Evolutionary conservation across 371 early-diverging fungal genomes (phyloP), one percentile per base, ranked within the genome.

Genomic region (Circinella minor): DNA sequence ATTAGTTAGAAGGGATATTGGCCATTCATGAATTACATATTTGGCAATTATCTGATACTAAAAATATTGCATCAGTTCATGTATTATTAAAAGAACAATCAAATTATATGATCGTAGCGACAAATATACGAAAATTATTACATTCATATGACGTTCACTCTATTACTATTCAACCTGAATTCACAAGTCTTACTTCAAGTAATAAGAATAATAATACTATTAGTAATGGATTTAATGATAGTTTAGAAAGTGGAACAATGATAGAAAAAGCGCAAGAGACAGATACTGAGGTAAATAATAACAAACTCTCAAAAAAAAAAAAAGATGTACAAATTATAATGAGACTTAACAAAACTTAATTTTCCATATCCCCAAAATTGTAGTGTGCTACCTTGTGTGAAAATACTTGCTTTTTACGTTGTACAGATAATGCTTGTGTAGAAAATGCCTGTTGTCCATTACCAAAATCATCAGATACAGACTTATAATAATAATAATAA

Each of bases 21-120:
- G 91, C 90, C 17, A 85, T 96, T 43, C 98, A 97, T 71, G 98
- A 97, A 67, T 71, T 97, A n/a, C 98, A 97, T 73, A 92, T 97
- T 34, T 97, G 97, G 96, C 93, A 95, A 73, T 78, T 97, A 65
- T 92, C 92, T 37, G 95, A 95, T 61, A 90, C 89, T 65, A 95
- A 96, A 73, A 77, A 86, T 62, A 89, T 96, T 61, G 94, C 94
- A 0, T 91, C 94, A 0, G 89, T 95, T 15, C 98, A 97, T 77
- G 89, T 96, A 0, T 77, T 88, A 15, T 74, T 95, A 36, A 78
- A 79, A n/a, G 82, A 86, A 17, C 83, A 86, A 38, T 72, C 81
- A 55, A 74, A 75, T 47, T 90, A 91, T 71, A 91, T 87, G 90
- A 51, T 59, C 11, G 74, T 94, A 10, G 94, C 94, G 6, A 75